Evolutionary conservation across 257 asterid species (phyloP), one percentile per base, ranked within the genome.

Genomic region (Linaria vulgaris): DNA sequence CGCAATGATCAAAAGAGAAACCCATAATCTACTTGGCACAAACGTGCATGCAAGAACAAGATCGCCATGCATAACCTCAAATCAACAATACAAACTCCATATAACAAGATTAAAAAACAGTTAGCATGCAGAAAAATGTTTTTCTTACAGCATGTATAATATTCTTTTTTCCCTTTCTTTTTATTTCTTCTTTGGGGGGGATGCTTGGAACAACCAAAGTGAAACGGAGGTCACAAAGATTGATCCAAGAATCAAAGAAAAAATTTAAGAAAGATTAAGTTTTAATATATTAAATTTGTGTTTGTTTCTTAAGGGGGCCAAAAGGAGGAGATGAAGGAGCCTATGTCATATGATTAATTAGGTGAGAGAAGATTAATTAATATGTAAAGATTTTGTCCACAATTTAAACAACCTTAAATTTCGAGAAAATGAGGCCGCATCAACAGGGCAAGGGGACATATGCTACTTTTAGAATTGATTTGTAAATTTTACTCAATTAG

Each of bases 181-280:
- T n/a, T 59, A 17, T 22, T 59, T 44, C 43, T 50, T 43, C 31
- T 5, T 37, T 23, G 5, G 27, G 24, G 31, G 8, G 55, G 66
- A 43, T 58, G 59, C 72, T 74, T 80, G 85, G 83, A 80, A 66
- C 83, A 69, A 80, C 70, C 82, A 30, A 66, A 74, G 83, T 72
- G 76, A 68, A 64, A 66, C 66, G 10, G 27, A 21, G 48, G 25
- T 61, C 83, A 72, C 81, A 61, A 47, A 70, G 72, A 77, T 75
- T 81, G 80, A 69, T 81, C 86, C 81, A 81, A 81, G 78, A 74
- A 72, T 72, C 57, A 22, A 27, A 61, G 44, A 51, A 61, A 68
- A 20, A 41, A 3, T 27, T 20, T 27, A 20, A 59, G 53, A 27
- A 56, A 52, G 0, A 51, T 53, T 17, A 27, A 47, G 64, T 53